Base-by-base conservation (phyloP, 108 stramenopile species). In the Nitzschia sp. region DNA sequence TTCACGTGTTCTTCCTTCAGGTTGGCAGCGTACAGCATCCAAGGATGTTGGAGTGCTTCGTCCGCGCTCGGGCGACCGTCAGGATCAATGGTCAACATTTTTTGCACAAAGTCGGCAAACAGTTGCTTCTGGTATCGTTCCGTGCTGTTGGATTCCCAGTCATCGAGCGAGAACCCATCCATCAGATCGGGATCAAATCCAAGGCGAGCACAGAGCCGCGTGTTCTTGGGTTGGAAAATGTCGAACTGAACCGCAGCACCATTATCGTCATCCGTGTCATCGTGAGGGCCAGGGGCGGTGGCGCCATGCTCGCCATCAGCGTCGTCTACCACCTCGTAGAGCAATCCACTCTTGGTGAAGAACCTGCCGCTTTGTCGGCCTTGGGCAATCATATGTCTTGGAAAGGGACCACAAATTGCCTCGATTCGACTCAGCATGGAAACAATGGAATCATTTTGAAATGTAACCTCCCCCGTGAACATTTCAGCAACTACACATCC, bases 401-500 rank as follows among this genome's bases (percentile, higher is more conserved):
- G 97, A 63, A 97, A 94, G 25, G 90, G 77, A 10, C 97, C 97
- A 52, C 94, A 86, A 44, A 95, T 94, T 5, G 93, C 92, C 75
- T 94, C 90, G 29, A 98, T 97, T 38, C 95, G 86, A 71, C 95
- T 94, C 39, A 98, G 78, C 97, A 98, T 96, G 20, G 88, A 90
- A 20, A 90, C 73, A 67, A 93, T 86, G 10, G 87, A 88, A 70
- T 95, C 94, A 73, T 94, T 97, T 71, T 95, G 92, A 67, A 97
- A 95, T 0, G 93, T 91, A 8, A 97, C 96, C 70, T 94, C 87
- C 1, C 95, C 95, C 11, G 93, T 96, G 68, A 81, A 90, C 87
- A 97, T 86, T 78, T 98, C 97, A 7, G 96, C 95, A 12, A 98
- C 72, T n/a, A 98, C 96, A 61, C 95, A 96, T 9, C 96, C 96